Conservation (phyloP, 805 yeast species). For the Barnettozyma wickerhamii region DNA sequence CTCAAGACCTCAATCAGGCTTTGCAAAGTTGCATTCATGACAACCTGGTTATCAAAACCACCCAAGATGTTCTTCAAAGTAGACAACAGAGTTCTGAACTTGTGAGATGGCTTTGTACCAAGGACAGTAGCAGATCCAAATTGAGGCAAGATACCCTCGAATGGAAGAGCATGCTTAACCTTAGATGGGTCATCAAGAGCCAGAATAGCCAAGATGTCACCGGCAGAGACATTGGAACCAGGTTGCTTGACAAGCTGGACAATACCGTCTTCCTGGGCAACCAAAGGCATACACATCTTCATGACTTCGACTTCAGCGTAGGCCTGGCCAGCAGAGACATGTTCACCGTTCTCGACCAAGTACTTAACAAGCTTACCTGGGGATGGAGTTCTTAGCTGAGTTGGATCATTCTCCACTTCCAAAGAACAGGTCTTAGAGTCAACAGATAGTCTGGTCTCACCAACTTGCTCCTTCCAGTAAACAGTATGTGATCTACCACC, state of each 20-base stretch:
- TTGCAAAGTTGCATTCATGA: constrained; percentile 79
- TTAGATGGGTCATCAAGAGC: constrained; percentile 95
- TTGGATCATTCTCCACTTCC: constrained; percentile 96
- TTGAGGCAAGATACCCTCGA: constrained; percentile 89
- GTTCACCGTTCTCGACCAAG: constrained; percentile 94
- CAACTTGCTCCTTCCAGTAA: constrained; percentile 97
- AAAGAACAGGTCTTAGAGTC: constrained; percentile 92
- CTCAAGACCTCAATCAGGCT: constrained; percentile 68
- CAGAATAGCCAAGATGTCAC: constrained; percentile 93
- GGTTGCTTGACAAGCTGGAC: constrained; percentile 95
- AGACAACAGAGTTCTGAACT: constrained; percentile 52
- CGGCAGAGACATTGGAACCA: constrained; percentile 94
- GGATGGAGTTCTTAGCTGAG: constrained; percentile 97
- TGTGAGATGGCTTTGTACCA: constrained; percentile 83
- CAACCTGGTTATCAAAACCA: constrained; percentile 95
- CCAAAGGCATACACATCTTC: constrained; percentile 99
- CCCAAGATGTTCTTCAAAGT: constrained; percentile 74
- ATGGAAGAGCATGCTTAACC: constrained; percentile 95
- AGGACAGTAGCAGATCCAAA: constrained; percentile 76
- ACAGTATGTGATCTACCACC: constrained; percentile 94
- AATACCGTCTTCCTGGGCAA: constrained; percentile 90
- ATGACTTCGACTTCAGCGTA: constrained; percentile 98
- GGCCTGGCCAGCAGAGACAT: constrained; percentile 84
- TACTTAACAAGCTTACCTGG: constrained; percentile 97
- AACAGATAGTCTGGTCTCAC: constrained; percentile 90